Conservation (phyloP, 495 filamentous ascomycete species). For the Neurospora tetraspora region DNA sequence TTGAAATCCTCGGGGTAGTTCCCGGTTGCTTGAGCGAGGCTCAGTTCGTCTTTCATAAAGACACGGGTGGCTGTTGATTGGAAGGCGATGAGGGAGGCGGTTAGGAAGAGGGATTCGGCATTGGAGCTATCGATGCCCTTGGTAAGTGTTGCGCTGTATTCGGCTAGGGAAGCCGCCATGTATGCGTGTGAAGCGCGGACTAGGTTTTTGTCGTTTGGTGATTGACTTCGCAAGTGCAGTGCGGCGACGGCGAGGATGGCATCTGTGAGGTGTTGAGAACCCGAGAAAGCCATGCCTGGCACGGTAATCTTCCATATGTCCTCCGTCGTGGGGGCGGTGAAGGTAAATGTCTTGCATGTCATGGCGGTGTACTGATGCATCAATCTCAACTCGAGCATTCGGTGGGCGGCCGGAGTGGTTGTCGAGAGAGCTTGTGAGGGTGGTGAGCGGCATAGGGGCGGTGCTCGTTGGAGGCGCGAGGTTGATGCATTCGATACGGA, state of each 20-base stretch:
- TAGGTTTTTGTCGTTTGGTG: constrained; percentile 41
- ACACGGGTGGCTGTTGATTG: constrained; percentile 46
- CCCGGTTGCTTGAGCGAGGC: constrained; percentile 3
- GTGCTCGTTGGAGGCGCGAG: constrained; percentile 21
- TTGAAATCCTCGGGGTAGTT: not conserved
- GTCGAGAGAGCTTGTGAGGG: constrained; percentile 25
- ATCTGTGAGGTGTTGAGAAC: constrained; percentile 42
- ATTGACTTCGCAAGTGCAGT: constrained; percentile 39
- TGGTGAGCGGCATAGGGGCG: constrained; percentile 29
- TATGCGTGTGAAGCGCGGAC: constrained; percentile 46
- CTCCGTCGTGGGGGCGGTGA: constrained; percentile 35
- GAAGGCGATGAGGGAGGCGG: constrained; percentile 45
- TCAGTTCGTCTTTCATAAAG: constrained; percentile 36
- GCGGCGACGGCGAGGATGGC: constrained; percentile 48
- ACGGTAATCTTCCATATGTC: constrained; percentile 45
- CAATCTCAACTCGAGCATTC: constrained; percentile 42
- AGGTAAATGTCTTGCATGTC: constrained; percentile 43
- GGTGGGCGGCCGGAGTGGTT: constrained; percentile 28
- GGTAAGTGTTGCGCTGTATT: constrained; percentile 40
- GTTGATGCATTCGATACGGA: constrained; percentile 22
- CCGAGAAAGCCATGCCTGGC: constrained; percentile 44
- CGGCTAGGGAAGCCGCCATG: constrained; percentile 45
- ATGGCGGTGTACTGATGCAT: constrained; percentile 46
- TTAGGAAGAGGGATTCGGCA: constrained; percentile 46
- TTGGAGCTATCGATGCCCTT: constrained; percentile 40